Evolutionary conservation across 805 yeast genomes (phyloP), one percentile per base, ranked within the genome.

Genomic region (Trichomonascus vanleenenianus): DNA sequence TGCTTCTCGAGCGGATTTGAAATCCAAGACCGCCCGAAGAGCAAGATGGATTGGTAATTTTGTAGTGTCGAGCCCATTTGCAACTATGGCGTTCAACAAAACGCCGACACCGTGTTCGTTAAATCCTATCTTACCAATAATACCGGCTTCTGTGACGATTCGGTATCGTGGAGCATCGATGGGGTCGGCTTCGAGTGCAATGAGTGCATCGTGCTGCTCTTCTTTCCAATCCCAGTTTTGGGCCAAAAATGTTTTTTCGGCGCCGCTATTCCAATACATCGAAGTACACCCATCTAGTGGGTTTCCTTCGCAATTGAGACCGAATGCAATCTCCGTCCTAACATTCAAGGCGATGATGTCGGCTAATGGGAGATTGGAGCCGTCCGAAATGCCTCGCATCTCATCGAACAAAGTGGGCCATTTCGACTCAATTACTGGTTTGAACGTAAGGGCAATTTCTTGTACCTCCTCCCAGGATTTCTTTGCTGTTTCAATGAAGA

Each of bases 201-300:
- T 50, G 27, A 64, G 47, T 32, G 56, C 57, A n/a, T 53, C 51
- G 31, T 47, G 44, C 47, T 63, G 60, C 35, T 47, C 57, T 1
- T 50, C 48, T 44, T 58, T 55, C 73, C 73, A 69, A 51, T 69
- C 73, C 73, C 73, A 69, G 49, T 67, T 69, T 52, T 69, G 73
- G 20, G 48, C 64, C 54, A 51, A 58, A 55, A 50, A 51, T 39
- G 46, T 59, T 35, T 34, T 52, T 51, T 33, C 61, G 4, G 16
- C 37, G 9, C 37, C 19, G 52, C 31, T 60, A 45, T 32, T 51
- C 56, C 51, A 55, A 33, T 52, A 65, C 57, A 48, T 58, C 47
- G 53, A 63, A 1, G 72, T 68, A 46, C 73, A 69, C 1, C 73
- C 73, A 48, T 69, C 73, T 2, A 64, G 42, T 3, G 41, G 48